Base-by-base conservation (phyloP, 108 stramenopile species). In the Thalassiosira profunda region DNA sequence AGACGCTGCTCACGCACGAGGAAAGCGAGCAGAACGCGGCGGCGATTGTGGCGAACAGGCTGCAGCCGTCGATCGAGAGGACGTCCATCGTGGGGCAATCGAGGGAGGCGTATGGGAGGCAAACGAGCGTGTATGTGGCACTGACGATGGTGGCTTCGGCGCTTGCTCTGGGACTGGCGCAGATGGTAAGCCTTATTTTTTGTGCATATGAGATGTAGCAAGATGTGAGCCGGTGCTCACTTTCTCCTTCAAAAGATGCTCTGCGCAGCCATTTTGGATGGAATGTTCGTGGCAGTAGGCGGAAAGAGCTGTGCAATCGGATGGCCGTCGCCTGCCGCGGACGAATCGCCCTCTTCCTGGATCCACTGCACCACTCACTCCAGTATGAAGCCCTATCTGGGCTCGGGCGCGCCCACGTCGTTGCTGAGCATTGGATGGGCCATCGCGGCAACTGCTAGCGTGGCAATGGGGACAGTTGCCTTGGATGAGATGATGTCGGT, bases 211-310 rank as follows among this genome's bases (percentile, higher is more conserved):
- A n/a, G n/a, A n/a, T n/a, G n/a, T n/a, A n/a, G n/a, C n/a, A n/a
- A n/a, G n/a, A n/a, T n/a, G n/a, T n/a, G n/a, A n/a, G n/a, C n/a
- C n/a, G n/a, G n/a, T n/a, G n/a, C n/a, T n/a, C n/a, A n/a, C n/a
- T n/a, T n/a, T n/a, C n/a, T n/a, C n/a, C n/a, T n/a, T 26, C 68
- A 69, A 58, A 58, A 52, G 68, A 73, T 73, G 72, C 56, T 73
- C 4, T 73, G 72, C 38, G 72, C 72, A 3, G 72, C 72, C 0
- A 73, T 73, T 17, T 31, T 73, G 46, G 72, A 73, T 58, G 72
- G 72, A 0, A 55, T 73, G 35, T 73, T 73, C 34, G 72, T 73
- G 8, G 62, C 55, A 20, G 20, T 56, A n/a, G 37, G 15, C 21
- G 72, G 72, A 29, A 55, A 73, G 55, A 64, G 63, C 26, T 73